Evolutionary conservation across 2,329 filamentous ascomycete species (phyloP).

Genomic region (Cercospora sp.): DNA sequence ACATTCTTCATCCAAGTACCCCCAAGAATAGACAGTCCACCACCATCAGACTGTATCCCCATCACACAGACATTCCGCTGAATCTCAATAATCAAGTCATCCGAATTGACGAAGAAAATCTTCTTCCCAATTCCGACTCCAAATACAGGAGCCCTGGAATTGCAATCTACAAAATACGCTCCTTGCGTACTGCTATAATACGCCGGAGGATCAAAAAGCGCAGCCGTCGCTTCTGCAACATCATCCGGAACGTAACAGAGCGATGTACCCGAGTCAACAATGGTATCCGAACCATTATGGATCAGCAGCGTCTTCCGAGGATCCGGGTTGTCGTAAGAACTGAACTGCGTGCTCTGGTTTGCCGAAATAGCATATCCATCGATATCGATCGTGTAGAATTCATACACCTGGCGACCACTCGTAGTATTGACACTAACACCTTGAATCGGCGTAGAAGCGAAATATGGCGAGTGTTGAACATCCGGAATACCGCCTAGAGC

Average conservation of each 20-base stretch:
- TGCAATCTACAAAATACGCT: constrained; percentile 46
- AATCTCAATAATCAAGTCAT: constrained; percentile 34
- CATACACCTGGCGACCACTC: constrained; percentile 35
- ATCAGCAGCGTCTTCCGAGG: constrained; percentile 23
- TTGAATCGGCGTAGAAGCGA: constrained; percentile 41
- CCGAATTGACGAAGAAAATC: constrained; percentile 36
- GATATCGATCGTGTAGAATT: constrained; percentile 44
- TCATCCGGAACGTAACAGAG: constrained; percentile 44
- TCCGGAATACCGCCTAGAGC: constrained; percentile 54
- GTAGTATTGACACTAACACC: constrained; percentile 31
- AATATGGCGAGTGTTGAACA: constrained; percentile 40
- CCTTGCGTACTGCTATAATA: constrained; percentile 34
- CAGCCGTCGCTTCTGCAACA: constrained; percentile 43
- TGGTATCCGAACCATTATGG: constrained; percentile 40
- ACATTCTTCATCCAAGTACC: constrained; percentile 54
- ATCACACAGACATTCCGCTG: constrained; percentile 34
- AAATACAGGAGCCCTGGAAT: constrained; percentile 44
- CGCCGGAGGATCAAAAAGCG: constrained; percentile 47
- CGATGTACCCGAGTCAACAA: constrained; percentile 50
- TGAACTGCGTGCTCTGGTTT: constrained; percentile 29
- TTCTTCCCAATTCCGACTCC: constrained; percentile 44
- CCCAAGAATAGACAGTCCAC: constrained; percentile 46
- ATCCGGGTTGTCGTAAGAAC: constrained; percentile 26
- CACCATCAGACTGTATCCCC: constrained; percentile 37
- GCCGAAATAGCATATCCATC: constrained; percentile 36